Evolutionary conservation across 2,329 filamentous ascomycete genomes (phyloP), one percentile per base, ranked within the genome.

Genomic region (Aspergillus awamori): DNA sequence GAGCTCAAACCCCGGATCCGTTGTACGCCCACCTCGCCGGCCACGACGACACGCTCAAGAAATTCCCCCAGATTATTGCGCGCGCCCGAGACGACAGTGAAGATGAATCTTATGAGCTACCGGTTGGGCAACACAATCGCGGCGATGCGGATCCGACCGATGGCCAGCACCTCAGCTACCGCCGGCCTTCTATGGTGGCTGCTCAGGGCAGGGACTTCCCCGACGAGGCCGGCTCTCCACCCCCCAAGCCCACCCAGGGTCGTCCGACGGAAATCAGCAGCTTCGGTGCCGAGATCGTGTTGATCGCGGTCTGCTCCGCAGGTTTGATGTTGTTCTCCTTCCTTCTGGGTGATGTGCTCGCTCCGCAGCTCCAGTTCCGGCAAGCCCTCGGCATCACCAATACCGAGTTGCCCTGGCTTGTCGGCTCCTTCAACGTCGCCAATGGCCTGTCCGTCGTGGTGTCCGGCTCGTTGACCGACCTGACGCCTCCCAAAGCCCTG

Each of bases 261-360:
- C 60, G 73, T 2, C 79, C 79, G 1, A 72, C 76, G 0, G 79
- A 81, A 62, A 65, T 81, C 6, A 65, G 70, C 22, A 80, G 71
- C 57, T 71, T 81, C 3, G 70, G 74, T 1, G 71, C 76, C 0
- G 79, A 81, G 55, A 63, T 80, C 28, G 63, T 80, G 22, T 73
- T 80, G 49, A 70, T 81, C 5, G 69, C 74, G 10, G 75, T 80
- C 41, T 81, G 79, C 65, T 79, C 77, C 3, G 76, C 74, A 11
- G 78, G 79, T 1, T 72, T 81, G 47, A 70, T 81, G 62, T 72
- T 81, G 10, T 81, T 80, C 62, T 73, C 77, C 2, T 75, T 80
- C 59, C 70, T 78, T 4, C 67, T 79, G 17, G 79, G 79, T 0
- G 75, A 81, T 58, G 74, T 80, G 61, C 74, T 74, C 17, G 76